Conservation (phyloP, 2,329 filamentous ascomycete species). For the Trichoderma sp. region DNA sequence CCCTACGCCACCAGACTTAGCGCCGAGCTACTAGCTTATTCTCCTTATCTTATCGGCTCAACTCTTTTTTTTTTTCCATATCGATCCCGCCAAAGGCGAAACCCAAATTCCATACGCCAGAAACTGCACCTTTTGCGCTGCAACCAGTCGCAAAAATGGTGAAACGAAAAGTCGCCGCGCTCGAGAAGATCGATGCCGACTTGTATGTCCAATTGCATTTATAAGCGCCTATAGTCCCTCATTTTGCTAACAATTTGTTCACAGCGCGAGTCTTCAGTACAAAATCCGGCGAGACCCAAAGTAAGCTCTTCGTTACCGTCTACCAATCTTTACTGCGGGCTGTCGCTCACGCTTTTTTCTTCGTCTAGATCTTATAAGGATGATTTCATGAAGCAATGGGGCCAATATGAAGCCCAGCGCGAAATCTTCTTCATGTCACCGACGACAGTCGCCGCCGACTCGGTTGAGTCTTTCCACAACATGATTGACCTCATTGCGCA, state of each 20-base stretch:
- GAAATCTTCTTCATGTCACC: constrained; percentile 90
- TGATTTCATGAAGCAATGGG: constrained; percentile 84
- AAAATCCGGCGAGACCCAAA: constrained; percentile 86
- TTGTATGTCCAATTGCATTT: constrained; percentile 52
- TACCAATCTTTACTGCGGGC: neutral
- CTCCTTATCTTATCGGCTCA: constrained; percentile 15
- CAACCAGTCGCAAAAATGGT: constrained; percentile 56
- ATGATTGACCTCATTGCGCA: constrained; percentile 93
- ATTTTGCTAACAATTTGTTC: constrained; percentile 32
- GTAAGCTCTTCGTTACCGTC: constrained; percentile 45
- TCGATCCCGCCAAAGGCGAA: neutral
- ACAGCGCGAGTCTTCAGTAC: constrained; percentile 81
- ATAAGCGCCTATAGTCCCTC: neutral
- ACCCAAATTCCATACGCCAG: neutral
- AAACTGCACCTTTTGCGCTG: constrained; percentile 3
- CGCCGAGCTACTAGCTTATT: constrained; percentile 5
- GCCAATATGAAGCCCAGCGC: constrained; percentile 86
- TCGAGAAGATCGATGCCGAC: constrained; percentile 94
- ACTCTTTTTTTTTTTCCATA: neutral
- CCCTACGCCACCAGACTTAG: neutral
- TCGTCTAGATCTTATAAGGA: constrained; percentile 74
- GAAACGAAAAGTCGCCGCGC: constrained; percentile 85
- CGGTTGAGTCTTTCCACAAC: constrained; percentile 82
- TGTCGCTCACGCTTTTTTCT: neutral
- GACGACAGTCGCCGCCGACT: constrained; percentile 72